Percentiles rank a stretch among this genome's conserved stretches.
Evolutionary conservation across 225 moss, liverwort and hornwort species (phyloP).

Genomic region (Lunularia cruciata): DNA sequence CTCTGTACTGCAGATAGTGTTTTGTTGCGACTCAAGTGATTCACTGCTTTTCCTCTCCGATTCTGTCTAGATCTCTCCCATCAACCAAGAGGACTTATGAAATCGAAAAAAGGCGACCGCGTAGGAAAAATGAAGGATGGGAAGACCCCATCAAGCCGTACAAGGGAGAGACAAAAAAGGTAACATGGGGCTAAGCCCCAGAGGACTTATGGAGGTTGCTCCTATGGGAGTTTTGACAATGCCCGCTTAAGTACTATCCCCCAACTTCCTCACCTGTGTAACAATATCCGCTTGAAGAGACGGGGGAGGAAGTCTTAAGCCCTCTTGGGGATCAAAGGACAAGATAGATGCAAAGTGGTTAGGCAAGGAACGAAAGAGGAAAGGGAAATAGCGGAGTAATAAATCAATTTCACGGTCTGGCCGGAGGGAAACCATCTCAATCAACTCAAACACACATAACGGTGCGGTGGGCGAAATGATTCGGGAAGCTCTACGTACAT

Average conservation of each 20-base stretch:
- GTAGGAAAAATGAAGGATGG: too few relatives aligned
- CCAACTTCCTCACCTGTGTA: background rate
- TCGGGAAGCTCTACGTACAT: slow-evolving; percentile 2
- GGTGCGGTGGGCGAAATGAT: slow-evolving; percentile 13
- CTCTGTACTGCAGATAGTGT: slow-evolving; percentile 1
- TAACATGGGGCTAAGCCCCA: too few relatives aligned
- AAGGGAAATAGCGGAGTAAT: background rate
- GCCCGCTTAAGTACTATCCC: too few relatives aligned
- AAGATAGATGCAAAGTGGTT: background rate
- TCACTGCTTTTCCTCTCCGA: background rate
- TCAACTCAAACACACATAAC: background rate
- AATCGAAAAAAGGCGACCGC: too few relatives aligned
- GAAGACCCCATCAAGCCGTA: too few relatives aligned
- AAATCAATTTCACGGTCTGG: background rate
- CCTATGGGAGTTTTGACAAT: too few relatives aligned
- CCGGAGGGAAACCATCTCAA: slow-evolving; percentile 6
- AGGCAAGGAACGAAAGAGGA: background rate
- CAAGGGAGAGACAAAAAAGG: too few relatives aligned
- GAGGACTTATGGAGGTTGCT: too few relatives aligned
- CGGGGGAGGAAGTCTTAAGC: background rate
- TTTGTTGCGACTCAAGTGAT: background rate
- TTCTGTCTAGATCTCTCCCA: too few relatives aligned
- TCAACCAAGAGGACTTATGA: too few relatives aligned
- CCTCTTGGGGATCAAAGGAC: background rate
- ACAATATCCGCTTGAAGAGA: background rate